Evolutionary conservation across 495 filamentous ascomycete genomes (phyloP).

Genomic region (Annulohypoxylon nitens): DNA sequence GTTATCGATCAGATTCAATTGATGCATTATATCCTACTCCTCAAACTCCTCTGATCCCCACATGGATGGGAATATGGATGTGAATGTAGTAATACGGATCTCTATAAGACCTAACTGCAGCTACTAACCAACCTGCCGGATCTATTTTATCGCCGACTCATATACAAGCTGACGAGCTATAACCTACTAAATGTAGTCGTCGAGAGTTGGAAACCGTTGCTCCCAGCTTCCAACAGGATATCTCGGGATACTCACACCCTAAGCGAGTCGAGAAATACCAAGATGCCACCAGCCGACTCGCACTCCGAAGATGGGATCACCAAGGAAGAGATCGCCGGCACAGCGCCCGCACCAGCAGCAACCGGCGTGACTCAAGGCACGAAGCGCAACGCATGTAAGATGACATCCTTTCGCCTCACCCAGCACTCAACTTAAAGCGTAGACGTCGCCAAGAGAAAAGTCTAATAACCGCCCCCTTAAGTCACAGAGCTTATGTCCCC

Average conservation of each 20-base stretch:
- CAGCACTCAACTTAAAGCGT: neutral
- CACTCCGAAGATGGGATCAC: slow-evolving; percentile 50
- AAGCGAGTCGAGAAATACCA: neutral
- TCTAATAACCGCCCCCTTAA: slow-evolving; percentile 19
- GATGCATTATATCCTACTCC: neutral
- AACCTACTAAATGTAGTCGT: slow-evolving; percentile 21
- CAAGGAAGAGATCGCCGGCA: slow-evolving; percentile 48
- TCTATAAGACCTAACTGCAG: neutral
- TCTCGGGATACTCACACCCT: neutral
- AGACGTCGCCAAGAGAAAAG: slow-evolving; percentile 4
- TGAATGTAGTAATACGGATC: slow-evolving; percentile 31
- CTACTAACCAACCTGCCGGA: slow-evolving; percentile 13
- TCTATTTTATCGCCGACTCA: slow-evolving; percentile 44
- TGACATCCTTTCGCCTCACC: neutral
- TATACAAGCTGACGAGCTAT: neutral
- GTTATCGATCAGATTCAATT: neutral
- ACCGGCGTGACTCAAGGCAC: slow-evolving; percentile 36
- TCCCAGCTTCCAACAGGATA: neutral
- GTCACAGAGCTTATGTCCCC: slow-evolving; percentile 78
- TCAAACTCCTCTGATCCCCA: neutral
- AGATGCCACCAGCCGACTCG: slow-evolving; percentile 43
- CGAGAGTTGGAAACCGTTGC: neutral
- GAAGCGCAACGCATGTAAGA: slow-evolving; percentile 51
- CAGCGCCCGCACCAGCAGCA: slow-evolving; percentile 32
- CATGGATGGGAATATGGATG: neutral